phyloP scores from a whole-genome alignment of 495 filamentous ascomycete species.

The Lophiotrema nucula region DNA sequence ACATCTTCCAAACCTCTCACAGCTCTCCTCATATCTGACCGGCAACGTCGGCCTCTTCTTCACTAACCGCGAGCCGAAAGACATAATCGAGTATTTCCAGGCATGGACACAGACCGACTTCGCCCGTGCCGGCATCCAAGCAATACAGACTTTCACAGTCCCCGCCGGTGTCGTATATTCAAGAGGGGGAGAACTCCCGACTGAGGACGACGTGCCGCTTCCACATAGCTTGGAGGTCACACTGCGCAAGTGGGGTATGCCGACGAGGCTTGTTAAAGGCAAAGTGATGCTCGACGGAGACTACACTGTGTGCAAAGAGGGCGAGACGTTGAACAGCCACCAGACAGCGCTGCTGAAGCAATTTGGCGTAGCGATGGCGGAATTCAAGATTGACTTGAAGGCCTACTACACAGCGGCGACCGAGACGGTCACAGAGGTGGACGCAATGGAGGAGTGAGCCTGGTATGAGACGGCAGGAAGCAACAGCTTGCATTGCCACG shows the following conservation, averaged over 20 bases:
- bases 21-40: conserved; percentile 66
- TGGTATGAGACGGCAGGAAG: too few relatives aligned
- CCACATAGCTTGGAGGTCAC: conserved; percentile 85
- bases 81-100: conserved; percentile 67
- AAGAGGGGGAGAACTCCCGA: conserved; percentile 71
- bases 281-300: conserved; percentile 74
- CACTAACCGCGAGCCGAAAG: conserved; percentile 65
- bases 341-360: conserved; percentile 93
- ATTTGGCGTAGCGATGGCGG: conserved; percentile 82
- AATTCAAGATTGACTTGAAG: conserved; percentile 77
- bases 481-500: background rate
- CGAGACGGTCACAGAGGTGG: conserved; percentile 59
- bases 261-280: conserved; percentile 82
- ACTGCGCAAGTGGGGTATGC: conserved; percentile 81
- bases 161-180: conserved; percentile 75
- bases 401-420: conserved; percentile 68
- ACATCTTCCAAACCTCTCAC: conserved; percentile 68
- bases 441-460: conserved; percentile 47
- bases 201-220: conserved; percentile 78
- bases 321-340: conserved; percentile 76
- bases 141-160: conserved; percentile 70
- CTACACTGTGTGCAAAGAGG: conserved; percentile 77
- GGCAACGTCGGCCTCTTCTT: conserved; percentile 90
- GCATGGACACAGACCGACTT: conserved; percentile 71
- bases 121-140: conserved; percentile 78